Percentiles rank a stretch among this genome's conserved stretches.
Evolutionary conservation across 371 early-diverging fungal species (phyloP).

Genomic region (Rhizomucor miehei): DNA sequence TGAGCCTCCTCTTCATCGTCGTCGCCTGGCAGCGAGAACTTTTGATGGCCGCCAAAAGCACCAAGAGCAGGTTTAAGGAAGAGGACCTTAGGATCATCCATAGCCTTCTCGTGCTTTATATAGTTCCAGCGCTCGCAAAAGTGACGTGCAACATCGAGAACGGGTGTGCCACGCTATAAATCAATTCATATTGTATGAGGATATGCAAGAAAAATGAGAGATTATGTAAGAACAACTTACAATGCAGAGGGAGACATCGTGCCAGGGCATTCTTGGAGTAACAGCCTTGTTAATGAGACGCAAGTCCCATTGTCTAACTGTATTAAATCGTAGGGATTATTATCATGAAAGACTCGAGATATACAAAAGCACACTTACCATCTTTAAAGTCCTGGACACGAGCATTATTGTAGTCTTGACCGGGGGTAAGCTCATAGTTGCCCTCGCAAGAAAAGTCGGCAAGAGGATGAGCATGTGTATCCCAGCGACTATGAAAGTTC

Average conservation of each 20-base stretch:
- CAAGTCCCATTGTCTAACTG: slow-evolving; percentile 61
- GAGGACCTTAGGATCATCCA: slow-evolving; percentile 30
- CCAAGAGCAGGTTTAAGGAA: slow-evolving; percentile 50
- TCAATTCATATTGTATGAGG: no score
- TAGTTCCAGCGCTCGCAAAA: slow-evolving; percentile 95
- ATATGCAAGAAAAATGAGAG: no score
- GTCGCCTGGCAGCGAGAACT: slow-evolving; percentile 22
- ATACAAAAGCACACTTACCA: no score
- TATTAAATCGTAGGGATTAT: no score
- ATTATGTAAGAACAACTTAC: slow-evolving; percentile 27
- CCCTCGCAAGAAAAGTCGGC: slow-evolving; percentile 56
- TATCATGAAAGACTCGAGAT: no score
- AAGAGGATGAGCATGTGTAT: slow-evolving; percentile 80
- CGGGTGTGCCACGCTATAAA: slow-evolving; percentile 65
- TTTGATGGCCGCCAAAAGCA: slow-evolving; percentile 29
- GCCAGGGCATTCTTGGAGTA: slow-evolving; percentile 95
- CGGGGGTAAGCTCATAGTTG: slow-evolving; percentile 36
- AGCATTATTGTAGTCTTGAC: slow-evolving; percentile 92
- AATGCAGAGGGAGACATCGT: slow-evolving; percentile 83
- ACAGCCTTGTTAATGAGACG: slow-evolving; percentile 62
- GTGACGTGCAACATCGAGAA: slow-evolving; percentile 84
- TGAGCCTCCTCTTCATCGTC: slow-evolving; percentile 17
- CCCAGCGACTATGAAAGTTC: slow-evolving; percentile 66
- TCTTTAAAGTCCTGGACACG: slow-evolving; percentile 86
- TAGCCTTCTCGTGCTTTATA: slow-evolving; percentile 58